Conservation (phyloP, 108 stramenopile genomes). For the Seminavis robusta region DNA sequence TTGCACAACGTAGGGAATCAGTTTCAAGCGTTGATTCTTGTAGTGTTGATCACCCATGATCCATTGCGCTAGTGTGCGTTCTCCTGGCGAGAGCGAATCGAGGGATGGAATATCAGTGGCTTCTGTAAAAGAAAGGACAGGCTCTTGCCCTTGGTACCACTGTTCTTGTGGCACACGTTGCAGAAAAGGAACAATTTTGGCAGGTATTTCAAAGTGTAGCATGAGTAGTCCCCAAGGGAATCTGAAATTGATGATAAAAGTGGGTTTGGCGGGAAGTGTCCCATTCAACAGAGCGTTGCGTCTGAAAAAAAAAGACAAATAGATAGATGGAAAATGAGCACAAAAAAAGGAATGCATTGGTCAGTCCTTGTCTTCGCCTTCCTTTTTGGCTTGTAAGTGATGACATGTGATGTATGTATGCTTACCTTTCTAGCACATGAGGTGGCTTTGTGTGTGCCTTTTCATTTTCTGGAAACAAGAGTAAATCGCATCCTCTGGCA, state of each 20-base stretch:
- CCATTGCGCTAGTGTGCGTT: conserved; percentile 44
- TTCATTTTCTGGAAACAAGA: conserved; percentile 53
- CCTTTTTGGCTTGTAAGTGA: too few relatives aligned
- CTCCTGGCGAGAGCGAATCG: conserved; percentile 28
- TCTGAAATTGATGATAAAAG: conserved; percentile 74
- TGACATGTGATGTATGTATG: too few relatives aligned
- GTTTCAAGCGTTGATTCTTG: conserved; percentile 66
- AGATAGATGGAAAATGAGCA: not conserved
- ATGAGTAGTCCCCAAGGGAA: conserved; percentile 84
- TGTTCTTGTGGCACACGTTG: too few relatives aligned
- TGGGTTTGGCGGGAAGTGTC: conserved; percentile 51
- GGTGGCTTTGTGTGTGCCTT: conserved; percentile 8
- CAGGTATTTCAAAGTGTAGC: conserved; percentile 74
- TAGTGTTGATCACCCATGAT: conserved; percentile 50
- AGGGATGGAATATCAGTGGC: not conserved
- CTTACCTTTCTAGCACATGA: conserved; percentile 9
- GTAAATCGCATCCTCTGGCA: conserved; percentile 79
- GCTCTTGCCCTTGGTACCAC: conserved; percentile 29
- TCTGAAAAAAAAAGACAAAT: conserved; percentile 6
- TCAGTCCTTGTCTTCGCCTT: too few relatives aligned
- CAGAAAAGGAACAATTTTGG: conserved; percentile 53
- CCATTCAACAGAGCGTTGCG: conserved; percentile 56
- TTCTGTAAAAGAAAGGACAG: too few relatives aligned
- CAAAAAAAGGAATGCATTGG: not conserved
- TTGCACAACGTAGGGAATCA: conserved; percentile 76